Conservation (phyloP, 2,329 filamentous ascomycete genomes). For the Chaetomiaceae sp. region DNA sequence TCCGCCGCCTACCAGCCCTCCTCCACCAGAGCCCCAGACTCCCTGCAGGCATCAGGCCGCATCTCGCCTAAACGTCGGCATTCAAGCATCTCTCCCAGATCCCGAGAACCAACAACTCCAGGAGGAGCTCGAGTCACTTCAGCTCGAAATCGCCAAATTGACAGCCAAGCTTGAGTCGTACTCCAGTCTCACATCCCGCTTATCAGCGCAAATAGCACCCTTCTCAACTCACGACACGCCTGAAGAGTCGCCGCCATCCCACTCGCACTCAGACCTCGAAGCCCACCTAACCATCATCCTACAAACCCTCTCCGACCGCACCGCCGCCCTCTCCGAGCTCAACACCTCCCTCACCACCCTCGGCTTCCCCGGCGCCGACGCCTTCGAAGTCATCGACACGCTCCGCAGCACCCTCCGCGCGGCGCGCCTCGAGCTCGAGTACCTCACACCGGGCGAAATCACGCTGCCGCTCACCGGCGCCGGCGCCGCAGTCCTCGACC, state of each 20-base stretch:
- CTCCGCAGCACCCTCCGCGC: constrained; percentile 47
- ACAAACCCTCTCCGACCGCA: constrained; percentile 42
- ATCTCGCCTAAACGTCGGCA: constrained; percentile 30
- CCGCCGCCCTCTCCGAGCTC: constrained; percentile 41
- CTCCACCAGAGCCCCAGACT: constrained; percentile 28
- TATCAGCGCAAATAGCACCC: constrained; percentile 33
- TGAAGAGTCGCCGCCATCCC: constrained; percentile 16
- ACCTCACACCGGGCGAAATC: constrained; percentile 54
- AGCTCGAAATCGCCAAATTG: constrained; percentile 43
- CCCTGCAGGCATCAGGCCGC: constrained; percentile 32
- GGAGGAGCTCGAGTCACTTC: constrained; percentile 43
- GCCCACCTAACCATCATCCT: constrained; percentile 38
- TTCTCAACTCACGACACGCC: constrained; percentile 24
- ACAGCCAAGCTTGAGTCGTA: constrained; percentile 43
- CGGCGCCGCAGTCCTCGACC: constrained; percentile 50
- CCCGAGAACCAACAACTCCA: constrained; percentile 37
- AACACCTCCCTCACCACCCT: constrained; percentile 40
- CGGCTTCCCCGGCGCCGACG: constrained; percentile 45
- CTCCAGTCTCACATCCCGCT: constrained; percentile 34
- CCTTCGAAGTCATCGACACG: constrained; percentile 42
- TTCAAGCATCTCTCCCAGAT: constrained; percentile 39
- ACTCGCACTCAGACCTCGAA: constrained; percentile 34
- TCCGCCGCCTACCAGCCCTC: constrained; percentile 49
- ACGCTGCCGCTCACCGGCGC: constrained; percentile 45
- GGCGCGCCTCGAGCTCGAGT: constrained; percentile 56